Base-by-base conservation (phyloP, 306 rosid species). In the Rosa chinensis region DNA sequence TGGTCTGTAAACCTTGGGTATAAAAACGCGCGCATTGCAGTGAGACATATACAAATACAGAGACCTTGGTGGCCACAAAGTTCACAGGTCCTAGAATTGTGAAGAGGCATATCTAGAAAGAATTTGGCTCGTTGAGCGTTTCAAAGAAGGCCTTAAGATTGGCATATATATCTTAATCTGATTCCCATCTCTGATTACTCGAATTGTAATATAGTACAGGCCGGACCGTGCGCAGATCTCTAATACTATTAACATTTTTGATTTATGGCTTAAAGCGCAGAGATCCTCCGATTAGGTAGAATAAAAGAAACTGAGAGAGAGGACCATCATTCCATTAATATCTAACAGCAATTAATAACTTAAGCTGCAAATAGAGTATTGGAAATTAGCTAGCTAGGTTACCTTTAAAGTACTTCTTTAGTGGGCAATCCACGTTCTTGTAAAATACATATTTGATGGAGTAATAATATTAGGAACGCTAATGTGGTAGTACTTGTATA, bases 91-190 rank as follows among this genome's bases (percentile, higher is more conserved):
- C 84, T 23, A 39, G 73, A 73, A 77, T 73, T 66, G 37, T 4
- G 74, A 40, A 68, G 68, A 78, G 28, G 71, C 78, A 8, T 71
- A 80, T 71, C 75, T 59, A 43, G 52, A 77, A 85, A 70, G 76
- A 66, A 23, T 28, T 86, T 86, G 87, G 83, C 83, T 81, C 81
- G 48, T 79, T 84, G 77, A 81, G 42, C 80, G 48, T 79, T 40
- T 85, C 79, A 88, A 81, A 28, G 32, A 52, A 9, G 21, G 74
- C 55, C 66, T 11, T 28, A 63, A n/a, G n/a, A 44, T 61, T 25
- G 43, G 4, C 16, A 14, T 14, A 8, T 16, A 50, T 59, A 40
- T 74, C 71, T 75, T 4, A 58, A 39, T 67, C 58, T 80, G 37
- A 35, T 44, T 45, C 67, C 37, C 61, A 49, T 81, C 5, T 67